phyloP scores from a whole-genome alignment of 129 eudicot genomes.

The Scalesia atractyloides region DNA sequence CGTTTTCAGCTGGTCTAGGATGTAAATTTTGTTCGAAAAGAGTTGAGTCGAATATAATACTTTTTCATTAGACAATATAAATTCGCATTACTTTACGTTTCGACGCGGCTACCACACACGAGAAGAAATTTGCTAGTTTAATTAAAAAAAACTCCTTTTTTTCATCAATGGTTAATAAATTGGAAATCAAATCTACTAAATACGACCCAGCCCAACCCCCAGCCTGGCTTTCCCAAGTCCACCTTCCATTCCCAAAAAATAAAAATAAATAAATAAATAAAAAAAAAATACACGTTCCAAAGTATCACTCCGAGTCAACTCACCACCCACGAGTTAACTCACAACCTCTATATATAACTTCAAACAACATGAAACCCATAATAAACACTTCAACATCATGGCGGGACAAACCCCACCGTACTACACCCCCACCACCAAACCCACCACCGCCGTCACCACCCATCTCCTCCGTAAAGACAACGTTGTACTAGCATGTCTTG shows the following conservation, averaged over 20 bases:
- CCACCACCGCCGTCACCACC: conserved; percentile 25
- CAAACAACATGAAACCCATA: conserved; percentile 1
- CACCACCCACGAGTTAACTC: conserved; percentile 30
- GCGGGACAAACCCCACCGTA: conserved; percentile 56
- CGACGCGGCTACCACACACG: too few species aligned
- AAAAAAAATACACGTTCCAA: not conserved
- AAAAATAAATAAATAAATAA: not conserved
- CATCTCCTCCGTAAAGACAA: conserved; percentile 38
- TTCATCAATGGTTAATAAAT: too few species aligned
- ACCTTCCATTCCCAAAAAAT: not conserved
- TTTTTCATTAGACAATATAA: too few species aligned
- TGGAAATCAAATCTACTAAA: too few species aligned
- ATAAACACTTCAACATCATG: conserved; percentile 35
- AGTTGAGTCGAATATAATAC: too few species aligned
- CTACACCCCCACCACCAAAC: conserved; percentile 66
- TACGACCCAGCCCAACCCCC: not conserved
- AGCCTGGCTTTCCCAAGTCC: not conserved
- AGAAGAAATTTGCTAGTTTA: too few species aligned
- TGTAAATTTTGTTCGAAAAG: too few species aligned
- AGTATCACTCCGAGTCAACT: conserved; percentile 3
- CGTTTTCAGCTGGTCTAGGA: too few species aligned
- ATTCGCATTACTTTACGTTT: too few species aligned
- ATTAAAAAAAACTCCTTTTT: too few species aligned
- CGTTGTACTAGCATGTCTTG: conserved; percentile 30
- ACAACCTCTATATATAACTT: conserved; percentile 10